Conservation (phyloP, 2,329 filamentous ascomycete genomes). For the Diaporthe destruens region DNA sequence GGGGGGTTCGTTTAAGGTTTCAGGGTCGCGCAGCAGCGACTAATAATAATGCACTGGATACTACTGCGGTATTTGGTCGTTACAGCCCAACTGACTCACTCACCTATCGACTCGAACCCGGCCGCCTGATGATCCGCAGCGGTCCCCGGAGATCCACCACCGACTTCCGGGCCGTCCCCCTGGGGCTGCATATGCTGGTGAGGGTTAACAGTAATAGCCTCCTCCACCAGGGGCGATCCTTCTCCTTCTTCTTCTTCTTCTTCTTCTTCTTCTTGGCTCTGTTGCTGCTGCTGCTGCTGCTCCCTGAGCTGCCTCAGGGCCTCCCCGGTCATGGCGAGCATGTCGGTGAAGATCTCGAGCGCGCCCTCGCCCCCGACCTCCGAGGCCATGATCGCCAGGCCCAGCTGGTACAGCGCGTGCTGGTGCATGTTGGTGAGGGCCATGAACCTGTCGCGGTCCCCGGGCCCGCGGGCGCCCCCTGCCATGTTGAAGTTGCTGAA, state of each 20-base stretch:
- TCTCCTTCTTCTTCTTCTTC: too few relatives aligned
- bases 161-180: constrained; percentile 6
- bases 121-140: too few relatives aligned
- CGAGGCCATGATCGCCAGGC: background rate
- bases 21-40: background rate
- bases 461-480: background rate
- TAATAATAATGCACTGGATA: too few relatives aligned
- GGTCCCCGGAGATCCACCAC: constrained; percentile 5
- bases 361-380: constrained; percentile 26
- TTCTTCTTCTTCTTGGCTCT: background rate
- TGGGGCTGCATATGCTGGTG: background rate
- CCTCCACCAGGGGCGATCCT: background rate
- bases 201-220: too few relatives aligned
- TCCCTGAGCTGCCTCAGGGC: constrained; percentile 17
- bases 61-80: background rate
- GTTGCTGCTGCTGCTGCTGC: too few relatives aligned
- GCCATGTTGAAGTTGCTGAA: constrained; percentile 3
- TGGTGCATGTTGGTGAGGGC: constrained; percentile 9
- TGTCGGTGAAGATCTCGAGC: constrained; percentile 7
- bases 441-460: constrained; percentile 1
- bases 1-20: background rate
- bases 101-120: background rate
- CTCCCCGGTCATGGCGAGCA: constrained; percentile 20
- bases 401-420: constrained; percentile 16
- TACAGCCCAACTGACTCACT: constrained; percentile 24